Base-by-base conservation (phyloP, 805 yeast genomes). In the Candida sakaeoensis region DNA sequence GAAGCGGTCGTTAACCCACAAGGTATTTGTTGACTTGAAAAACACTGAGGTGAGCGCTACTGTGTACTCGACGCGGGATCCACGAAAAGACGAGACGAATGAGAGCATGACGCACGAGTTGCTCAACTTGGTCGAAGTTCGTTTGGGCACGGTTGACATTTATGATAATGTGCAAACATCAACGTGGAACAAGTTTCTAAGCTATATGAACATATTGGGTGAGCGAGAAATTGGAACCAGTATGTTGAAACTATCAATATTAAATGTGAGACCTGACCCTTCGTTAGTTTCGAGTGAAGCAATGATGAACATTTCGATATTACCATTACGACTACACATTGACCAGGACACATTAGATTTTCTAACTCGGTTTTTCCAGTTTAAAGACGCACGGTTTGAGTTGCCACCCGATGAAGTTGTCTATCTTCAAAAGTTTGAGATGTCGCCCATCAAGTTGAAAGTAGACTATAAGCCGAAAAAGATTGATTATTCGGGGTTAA, bases 301-400 rank as follows among this genome's bases (percentile, higher is more conserved):
- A 15, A 62, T 76, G 2, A 44, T 87, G 33, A 62, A 69, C 18
- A 65, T 80, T 1, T 54, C 69, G 4, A 61, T 87, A 0, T 63
- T 85, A 14, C 99, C 99, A 0, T 53, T 93, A 32, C 68, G 96
- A 37, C 59, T 93, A 12, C 88, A 87, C 55, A 79, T 93, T 32
- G 98, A 93, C 58, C 99, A 93, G 57, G 98, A 91, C 53, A 86
- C 97, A 0, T 66, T 89, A 14, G 96, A 89, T 41, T 90, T 91
- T 48, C 50, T 89, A 23, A 76, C 79, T 0, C 67, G 96, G 26
- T 93, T 88, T 61, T 78, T 84, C 24, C 89, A 81, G 44, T 93
- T 93, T 56, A 82, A 78, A 52, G 95, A 86, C 52, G 49, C 65
- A 2, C 61, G 93, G 42, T 85, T 85, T 54, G 73, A 74, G 3